Evolutionary conservation across 2,329 filamentous ascomycete genomes (phyloP).

Genomic region (Fusarium aywerte): DNA sequence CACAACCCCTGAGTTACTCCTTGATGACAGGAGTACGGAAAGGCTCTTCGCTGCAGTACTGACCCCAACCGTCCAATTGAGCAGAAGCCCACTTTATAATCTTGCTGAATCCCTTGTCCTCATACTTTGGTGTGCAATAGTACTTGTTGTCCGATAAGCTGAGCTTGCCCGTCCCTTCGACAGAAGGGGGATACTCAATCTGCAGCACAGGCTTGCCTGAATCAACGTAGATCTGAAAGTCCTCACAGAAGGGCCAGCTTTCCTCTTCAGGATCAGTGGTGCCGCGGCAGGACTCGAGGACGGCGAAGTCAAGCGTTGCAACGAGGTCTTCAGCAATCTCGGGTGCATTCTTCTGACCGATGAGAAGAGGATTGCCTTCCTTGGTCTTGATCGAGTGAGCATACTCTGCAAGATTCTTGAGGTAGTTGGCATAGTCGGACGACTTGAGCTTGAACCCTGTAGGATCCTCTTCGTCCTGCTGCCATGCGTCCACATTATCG

Average conservation of each 20-base stretch:
- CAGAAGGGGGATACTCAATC: slow-evolving; percentile 50
- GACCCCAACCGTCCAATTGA: slow-evolving; percentile 49
- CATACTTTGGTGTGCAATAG: no score
- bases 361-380: slow-evolving; percentile 41
- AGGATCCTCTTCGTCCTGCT: slow-evolving; percentile 41
- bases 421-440: slow-evolving; percentile 47
- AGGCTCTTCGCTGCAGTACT: slow-evolving; percentile 45
- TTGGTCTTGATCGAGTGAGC: slow-evolving; percentile 47
- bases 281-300: slow-evolving; percentile 52
- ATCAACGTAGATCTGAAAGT: slow-evolving; percentile 47
- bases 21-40: slow-evolving; percentile 44
- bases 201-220: slow-evolving; percentile 50
- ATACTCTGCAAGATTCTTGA: slow-evolving; percentile 45
- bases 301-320: slow-evolving; percentile 48
- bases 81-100: slow-evolving; percentile 49
- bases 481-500: slow-evolving; percentile 51
- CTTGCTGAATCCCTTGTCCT: slow-evolving; percentile 49
- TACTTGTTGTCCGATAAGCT: no score
- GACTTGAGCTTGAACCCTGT: slow-evolving; percentile 47
- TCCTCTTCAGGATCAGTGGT: slow-evolving; percentile 33
- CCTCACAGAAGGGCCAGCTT: slow-evolving; percentile 45
- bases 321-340: slow-evolving; percentile 44
- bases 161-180: slow-evolving; percentile 38
- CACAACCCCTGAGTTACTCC: slow-evolving; percentile 10
- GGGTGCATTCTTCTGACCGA: slow-evolving; percentile 52